Conservation (phyloP, 192 early-diverging fungal species). For the Linnemannia elongata region DNA sequence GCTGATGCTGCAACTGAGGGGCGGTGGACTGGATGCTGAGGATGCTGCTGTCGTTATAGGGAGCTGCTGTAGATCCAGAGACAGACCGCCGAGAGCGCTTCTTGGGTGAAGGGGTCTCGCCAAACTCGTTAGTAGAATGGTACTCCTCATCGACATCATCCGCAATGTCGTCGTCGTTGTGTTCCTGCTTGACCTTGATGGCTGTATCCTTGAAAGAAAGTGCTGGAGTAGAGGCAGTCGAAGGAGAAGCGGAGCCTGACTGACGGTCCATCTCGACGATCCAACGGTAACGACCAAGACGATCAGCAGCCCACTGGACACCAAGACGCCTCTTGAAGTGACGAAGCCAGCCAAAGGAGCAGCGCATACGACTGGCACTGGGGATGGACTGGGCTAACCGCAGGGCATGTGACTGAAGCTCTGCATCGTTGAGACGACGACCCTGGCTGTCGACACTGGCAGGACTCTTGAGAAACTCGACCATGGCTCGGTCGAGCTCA, state of each 20-base stretch:
- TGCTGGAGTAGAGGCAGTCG: neutral
- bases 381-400: slow-evolving; percentile 50
- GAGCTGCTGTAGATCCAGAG: neutral
- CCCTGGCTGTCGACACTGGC: slow-evolving; percentile 51
- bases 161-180: slow-evolving; percentile 1
- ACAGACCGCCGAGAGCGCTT: slow-evolving; percentile 9
- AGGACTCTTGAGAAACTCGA: slow-evolving; percentile 49
- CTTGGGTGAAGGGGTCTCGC: slow-evolving; percentile 7
- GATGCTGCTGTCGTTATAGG: slow-evolving; percentile 13
- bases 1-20: slow-evolving; percentile 4
- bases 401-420: slow-evolving; percentile 51
- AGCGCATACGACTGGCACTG: slow-evolving; percentile 53
- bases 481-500: slow-evolving; percentile 57
- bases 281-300: slow-evolving; percentile 43
- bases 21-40: slow-evolving; percentile 25
- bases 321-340: slow-evolving; percentile 55
- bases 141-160: slow-evolving; percentile 38
- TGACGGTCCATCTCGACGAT: slow-evolving; percentile 52
- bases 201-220: neutral
- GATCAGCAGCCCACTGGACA: slow-evolving; percentile 53
- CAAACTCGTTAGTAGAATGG: slow-evolving; percentile 42
- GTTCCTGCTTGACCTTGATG: slow-evolving; percentile 18
- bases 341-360: slow-evolving; percentile 54
- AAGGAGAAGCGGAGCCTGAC: neutral
- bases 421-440: slow-evolving; percentile 52